A percentile compares a stretch with the other conserved stretches of the same genome.
phyloP scores from a whole-genome alignment of 225 moss, liverwort and hornwort genomes.

The Climacium dendroides region DNA sequence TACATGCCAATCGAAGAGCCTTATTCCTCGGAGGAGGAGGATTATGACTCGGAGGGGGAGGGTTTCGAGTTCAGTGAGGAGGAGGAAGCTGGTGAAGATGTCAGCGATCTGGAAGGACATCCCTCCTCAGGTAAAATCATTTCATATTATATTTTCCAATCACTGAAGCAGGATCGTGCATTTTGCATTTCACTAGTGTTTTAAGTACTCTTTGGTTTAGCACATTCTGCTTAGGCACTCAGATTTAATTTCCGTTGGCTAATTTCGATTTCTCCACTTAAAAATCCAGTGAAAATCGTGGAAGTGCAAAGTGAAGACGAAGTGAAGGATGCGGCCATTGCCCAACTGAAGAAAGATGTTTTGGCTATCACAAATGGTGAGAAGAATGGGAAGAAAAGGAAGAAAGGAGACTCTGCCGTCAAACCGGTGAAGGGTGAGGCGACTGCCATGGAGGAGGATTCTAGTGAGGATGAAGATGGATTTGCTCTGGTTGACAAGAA shows the following conservation, averaged over 20 bases:
- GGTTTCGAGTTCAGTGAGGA: constrained; percentile 23
- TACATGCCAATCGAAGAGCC: constrained; percentile 63
- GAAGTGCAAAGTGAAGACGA: constrained; percentile 8
- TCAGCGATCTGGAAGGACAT: constrained; percentile 12
- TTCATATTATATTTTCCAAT: not conserved
- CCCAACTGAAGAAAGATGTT: not conserved
- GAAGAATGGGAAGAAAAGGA: constrained; percentile 25
- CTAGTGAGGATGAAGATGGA: constrained; percentile 81
- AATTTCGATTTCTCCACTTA: not conserved
- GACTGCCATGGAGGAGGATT: constrained; percentile 18
- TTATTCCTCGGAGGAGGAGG: constrained; percentile 38
- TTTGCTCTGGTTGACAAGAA: constrained; percentile 22
- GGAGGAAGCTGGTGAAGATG: constrained; percentile 2
- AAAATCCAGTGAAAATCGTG: constrained; percentile 29
- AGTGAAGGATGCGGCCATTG: not conserved
- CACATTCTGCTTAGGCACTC: not conserved
- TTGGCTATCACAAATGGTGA: not conserved
- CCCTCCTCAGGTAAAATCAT: constrained; percentile 21
- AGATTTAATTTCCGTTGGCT: not conserved
- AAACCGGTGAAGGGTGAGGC: constrained; percentile 8
- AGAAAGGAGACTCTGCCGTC: constrained; percentile 12
- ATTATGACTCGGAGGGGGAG: constrained; percentile 43
- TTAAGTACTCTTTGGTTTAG: not conserved
- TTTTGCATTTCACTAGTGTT: not conserved
- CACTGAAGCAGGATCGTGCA: not conserved